These are phyloP conservation scores for Salix udensis DNA, from an alignment of 345 rosid genomes.

Conservation along the genomic window DNA sequence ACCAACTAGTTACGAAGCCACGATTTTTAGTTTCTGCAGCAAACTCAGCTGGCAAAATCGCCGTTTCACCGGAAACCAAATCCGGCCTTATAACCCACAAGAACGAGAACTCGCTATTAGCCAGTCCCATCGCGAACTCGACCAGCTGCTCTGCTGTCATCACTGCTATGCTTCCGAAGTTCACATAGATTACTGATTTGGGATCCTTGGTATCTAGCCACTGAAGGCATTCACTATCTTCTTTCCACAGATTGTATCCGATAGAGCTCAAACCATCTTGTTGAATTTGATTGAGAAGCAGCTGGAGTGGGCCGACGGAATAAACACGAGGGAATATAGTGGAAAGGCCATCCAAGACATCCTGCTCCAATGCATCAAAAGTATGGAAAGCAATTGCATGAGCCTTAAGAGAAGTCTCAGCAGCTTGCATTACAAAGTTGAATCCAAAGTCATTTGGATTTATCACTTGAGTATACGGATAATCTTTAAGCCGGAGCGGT, in stretches of 20 bases:
- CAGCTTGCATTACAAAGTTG: neutral
- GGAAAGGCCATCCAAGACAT: conserved; percentile 6
- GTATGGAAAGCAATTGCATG: conserved; percentile 3
- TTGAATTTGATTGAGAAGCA: neutral
- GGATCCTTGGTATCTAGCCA: neutral
- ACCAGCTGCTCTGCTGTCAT: neutral
- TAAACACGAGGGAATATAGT: conserved; percentile 1
- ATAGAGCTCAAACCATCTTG: neutral
- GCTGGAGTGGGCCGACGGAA: neutral
- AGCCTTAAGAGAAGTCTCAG: neutral
- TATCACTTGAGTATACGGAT: neutral
- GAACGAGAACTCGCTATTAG: neutral
- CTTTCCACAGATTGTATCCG: neutral
- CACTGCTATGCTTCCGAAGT: neutral
- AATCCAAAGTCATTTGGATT: neutral
- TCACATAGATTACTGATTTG: neutral
- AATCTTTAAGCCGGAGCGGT: neutral
- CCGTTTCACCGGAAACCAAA: neutral
- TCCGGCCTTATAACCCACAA: neutral
- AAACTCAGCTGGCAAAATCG: neutral
- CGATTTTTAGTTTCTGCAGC: neutral
- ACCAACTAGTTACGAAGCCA: neutral
- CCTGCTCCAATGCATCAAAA: conserved; percentile 10
- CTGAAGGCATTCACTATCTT: neutral
- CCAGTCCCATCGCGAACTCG: neutral